Evolutionary conservation across 176 grass and related monocot genomes (phyloP).

Genomic region (Metroxylon sagu): DNA sequence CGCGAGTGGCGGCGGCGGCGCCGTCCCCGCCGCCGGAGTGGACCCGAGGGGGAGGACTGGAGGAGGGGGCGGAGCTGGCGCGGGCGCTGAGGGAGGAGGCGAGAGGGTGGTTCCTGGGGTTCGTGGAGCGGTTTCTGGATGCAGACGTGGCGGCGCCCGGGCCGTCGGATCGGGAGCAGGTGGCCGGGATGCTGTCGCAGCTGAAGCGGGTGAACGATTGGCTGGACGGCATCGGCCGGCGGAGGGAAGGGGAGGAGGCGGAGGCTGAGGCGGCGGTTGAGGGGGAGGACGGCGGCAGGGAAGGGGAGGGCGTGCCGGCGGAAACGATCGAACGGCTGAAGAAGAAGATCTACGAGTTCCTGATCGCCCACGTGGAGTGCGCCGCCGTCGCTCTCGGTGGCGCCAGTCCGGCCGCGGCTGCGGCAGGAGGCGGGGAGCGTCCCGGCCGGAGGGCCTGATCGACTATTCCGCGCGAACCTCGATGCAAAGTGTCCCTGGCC

Average conservation of each 20-base stretch:
- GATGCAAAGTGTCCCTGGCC: no score
- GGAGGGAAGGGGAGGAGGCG: neutral
- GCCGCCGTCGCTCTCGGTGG: slow-evolving; percentile 2
- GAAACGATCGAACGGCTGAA: slow-evolving; percentile 68
- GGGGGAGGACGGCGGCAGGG: slow-evolving; percentile 1
- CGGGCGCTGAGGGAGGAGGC: slow-evolving; percentile 51
- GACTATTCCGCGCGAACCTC: no score
- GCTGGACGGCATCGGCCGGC: slow-evolving; percentile 53
- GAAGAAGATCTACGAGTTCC: slow-evolving; percentile 88
- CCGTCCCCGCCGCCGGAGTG: slow-evolving; percentile 34
- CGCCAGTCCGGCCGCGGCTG: neutral
- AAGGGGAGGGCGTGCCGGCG: slow-evolving; percentile 24
- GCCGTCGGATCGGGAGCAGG: slow-evolving; percentile 59
- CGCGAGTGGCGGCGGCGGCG: neutral
- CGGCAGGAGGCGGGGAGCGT: neutral
- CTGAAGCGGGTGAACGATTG: slow-evolving; percentile 93
- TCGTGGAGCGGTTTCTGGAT: slow-evolving; percentile 88
- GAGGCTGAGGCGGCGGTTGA: neutral
- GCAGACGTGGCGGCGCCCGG: slow-evolving; percentile 41
- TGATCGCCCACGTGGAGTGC: slow-evolving; percentile 64
- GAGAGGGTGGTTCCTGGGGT: slow-evolving; percentile 74
- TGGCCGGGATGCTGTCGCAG: slow-evolving; percentile 71
- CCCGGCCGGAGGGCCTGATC: no score
- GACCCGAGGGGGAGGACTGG: slow-evolving; percentile 44
- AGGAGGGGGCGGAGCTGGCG: slow-evolving; percentile 63